Percentiles rank a stretch among this genome's conserved stretches.
Evolutionary conservation across 305 asterid species (phyloP).

Genomic region (Fraxinus velutina): DNA sequence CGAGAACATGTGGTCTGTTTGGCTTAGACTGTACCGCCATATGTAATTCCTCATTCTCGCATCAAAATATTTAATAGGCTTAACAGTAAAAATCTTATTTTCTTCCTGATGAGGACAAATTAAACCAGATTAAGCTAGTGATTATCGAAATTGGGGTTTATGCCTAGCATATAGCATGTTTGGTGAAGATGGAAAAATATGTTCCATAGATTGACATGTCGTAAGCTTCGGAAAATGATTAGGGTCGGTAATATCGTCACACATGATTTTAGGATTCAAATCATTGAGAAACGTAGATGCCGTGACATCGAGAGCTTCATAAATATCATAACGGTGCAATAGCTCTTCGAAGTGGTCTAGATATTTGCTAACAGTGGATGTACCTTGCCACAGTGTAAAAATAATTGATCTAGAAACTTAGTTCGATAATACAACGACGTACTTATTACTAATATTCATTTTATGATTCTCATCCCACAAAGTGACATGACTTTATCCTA

Average conservation of each 20-base stretch:
- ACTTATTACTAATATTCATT: neutral
- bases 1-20: neutral
- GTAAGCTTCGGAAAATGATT: neutral
- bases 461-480: neutral
- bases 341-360: neutral
- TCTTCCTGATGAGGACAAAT: neutral
- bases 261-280: neutral
- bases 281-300: neutral
- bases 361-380: neutral
- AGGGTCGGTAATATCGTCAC: neutral
- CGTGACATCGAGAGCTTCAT: neutral
- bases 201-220: neutral
- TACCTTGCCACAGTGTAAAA: neutral
- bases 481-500: neutral
- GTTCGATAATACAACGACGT: neutral
- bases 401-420: neutral
- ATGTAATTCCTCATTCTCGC: neutral
- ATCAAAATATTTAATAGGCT: neutral
- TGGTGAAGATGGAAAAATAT: neutral
- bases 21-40: neutral
- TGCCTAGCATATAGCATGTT: neutral
- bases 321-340: neutral
- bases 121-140: neutral
- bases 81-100: neutral
- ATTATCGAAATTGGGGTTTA: neutral